These are phyloP conservation scores for Verticillium klebahnii DNA, from an alignment of 2,329 filamentous ascomycete genomes.

Conservation along the genomic window DNA sequence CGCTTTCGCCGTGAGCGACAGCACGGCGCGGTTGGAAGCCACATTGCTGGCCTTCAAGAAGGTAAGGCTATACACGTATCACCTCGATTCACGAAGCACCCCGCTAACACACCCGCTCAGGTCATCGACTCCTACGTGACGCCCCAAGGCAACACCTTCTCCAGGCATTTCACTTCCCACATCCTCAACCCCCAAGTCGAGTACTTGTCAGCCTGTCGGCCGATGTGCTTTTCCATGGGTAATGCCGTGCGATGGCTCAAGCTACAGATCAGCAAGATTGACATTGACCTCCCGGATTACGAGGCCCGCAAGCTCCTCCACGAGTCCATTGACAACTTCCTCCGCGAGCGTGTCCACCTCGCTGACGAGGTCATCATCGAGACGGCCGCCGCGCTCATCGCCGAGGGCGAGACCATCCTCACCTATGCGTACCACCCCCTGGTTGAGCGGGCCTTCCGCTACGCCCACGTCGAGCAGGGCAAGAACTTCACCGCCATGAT, in stretches of 20 bases:
- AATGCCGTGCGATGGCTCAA: conserved; percentile 96
- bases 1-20: conserved; percentile 83
- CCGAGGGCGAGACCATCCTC: conserved; percentile 74
- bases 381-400: conserved; percentile 70
- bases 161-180: conserved; percentile 86
- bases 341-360: conserved; percentile 82
- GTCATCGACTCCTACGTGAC: conserved; percentile 93
- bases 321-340: conserved; percentile 81
- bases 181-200: conserved; percentile 93
- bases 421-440: conserved; percentile 85
- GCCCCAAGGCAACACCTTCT: conserved; percentile 76
- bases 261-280: conserved; percentile 83
- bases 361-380: conserved; percentile 82
- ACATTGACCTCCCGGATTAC: conserved; percentile 76
- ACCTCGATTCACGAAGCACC: not conserved
- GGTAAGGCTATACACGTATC: conserved; percentile 36
- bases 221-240: conserved; percentile 93
- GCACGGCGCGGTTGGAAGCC: conserved; percentile 79
- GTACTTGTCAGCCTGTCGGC: conserved; percentile 88
- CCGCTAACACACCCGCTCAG: conserved; percentile 32
- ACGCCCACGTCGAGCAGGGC: conserved; percentile 60
- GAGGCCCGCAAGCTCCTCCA: conserved; percentile 77
- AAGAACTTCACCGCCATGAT: conserved; percentile 80
- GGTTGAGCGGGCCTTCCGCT: conserved; percentile 75
- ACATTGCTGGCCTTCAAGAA: conserved; percentile 87